Evolutionary conservation across 1,284 basidiomycete species (phyloP), one percentile per base, ranked within the genome.

Genomic region (Wallemia hederae): DNA sequence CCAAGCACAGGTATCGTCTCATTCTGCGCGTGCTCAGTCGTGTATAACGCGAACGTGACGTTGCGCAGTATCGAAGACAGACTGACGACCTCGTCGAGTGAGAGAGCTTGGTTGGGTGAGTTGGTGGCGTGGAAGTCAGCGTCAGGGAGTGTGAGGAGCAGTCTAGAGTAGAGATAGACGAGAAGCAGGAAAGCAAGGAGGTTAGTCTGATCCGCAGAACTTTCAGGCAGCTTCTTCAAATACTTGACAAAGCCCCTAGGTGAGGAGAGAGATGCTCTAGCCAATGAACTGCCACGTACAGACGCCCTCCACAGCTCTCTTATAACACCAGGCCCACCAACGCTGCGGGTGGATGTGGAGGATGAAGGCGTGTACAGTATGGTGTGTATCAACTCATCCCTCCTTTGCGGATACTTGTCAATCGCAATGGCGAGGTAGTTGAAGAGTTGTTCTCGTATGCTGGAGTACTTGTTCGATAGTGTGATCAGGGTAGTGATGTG

Each of bases 61-160:
- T 87, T 84, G 59, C 88, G 71, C 59, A 90, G 70, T 63, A 83
- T 75, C 11, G 77, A 76, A 24, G 80, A 82, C 63, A 85, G 80
- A 24, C 72, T 74, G 63, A 71, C 74, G 61, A 96, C 76, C 67
- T 98, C 92, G 66, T 94, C 89, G 7, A 91, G 70, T 0, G 77
- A 76, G 1, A 98, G 75, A 0, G 87, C 83, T 65, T 90, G 90
- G 22, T 79, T 72, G 0, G 74, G 68, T 0, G 69, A 65, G 24
- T 66, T 63, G 11, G 66, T 33, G 49, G 63, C 62, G 68, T 91
- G 91, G 72, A 98, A 97, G 70, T 98, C 92, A 69, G 97, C 92
- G 66, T 98, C 94, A 1, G 87, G 87, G 74, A 98, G 85, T 0
- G 90, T 88, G 39, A 90, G 75, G 22, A 98, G 77, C 14, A 82